These are phyloP conservation scores for Phylloporus sp. DNA, from an alignment of 768 basidiomycete species.

Conservation along the genomic window DNA sequence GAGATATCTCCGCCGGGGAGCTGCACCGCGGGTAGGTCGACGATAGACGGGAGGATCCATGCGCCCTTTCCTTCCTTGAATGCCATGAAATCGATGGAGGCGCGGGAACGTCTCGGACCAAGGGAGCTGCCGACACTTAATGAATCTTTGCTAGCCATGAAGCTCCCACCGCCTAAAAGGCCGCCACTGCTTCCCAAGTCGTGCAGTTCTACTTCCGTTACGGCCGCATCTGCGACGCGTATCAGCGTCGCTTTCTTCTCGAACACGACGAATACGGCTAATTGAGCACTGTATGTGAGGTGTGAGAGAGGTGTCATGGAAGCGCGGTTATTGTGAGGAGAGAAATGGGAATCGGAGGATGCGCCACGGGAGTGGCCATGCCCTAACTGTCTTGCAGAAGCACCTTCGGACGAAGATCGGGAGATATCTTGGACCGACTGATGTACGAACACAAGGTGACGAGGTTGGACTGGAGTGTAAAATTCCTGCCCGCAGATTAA, in stretches of 20 bases:
- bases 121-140: constrained; percentile 23
- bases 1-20: constrained; percentile 15
- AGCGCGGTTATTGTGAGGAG: constrained; percentile 21
- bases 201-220: constrained; percentile 70
- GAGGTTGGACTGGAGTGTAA: constrained; percentile 70
- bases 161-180: constrained; percentile 16
- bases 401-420: constrained; percentile 42
- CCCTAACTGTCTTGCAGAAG: constrained; percentile 20
- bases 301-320: constrained; percentile 30
- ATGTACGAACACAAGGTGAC: constrained; percentile 65
- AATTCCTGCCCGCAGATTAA: constrained; percentile 57
- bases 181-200: constrained; percentile 25
- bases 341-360: constrained; percentile 39
- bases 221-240: constrained; percentile 74
- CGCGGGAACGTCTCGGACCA: constrained; percentile 35
- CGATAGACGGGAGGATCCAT: constrained; percentile 27
- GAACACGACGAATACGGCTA: constrained; percentile 78
- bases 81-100: constrained; percentile 43
- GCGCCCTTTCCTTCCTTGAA: constrained; percentile 32
- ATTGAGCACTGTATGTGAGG: constrained; percentile 61
- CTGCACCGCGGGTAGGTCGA: constrained; percentile 22
- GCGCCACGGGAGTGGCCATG: constrained; percentile 41
- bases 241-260: constrained; percentile 88
- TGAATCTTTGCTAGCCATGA: constrained; percentile 21
- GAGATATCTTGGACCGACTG: constrained; percentile 57